Conservation (phyloP, 805 yeast genomes). For the Metschnikowia colocasiae region DNA sequence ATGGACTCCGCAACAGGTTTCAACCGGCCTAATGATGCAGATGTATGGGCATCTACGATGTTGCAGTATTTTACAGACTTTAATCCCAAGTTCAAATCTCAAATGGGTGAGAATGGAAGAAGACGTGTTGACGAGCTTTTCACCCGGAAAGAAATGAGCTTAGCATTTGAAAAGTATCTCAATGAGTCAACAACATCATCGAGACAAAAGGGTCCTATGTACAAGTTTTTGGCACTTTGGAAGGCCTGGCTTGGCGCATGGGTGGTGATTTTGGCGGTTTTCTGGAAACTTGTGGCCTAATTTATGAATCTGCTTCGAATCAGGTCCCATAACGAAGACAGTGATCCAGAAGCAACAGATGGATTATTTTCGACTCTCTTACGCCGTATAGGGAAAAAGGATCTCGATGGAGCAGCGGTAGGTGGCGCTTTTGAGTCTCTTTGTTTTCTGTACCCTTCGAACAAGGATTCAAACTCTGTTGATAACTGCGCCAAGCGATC, state of each 20-base stretch:
- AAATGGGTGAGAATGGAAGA: conserved; percentile 35
- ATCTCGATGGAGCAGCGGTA: neutral
- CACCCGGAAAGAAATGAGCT: conserved; percentile 45
- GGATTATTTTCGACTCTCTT: neutral
- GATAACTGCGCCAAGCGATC: conserved; percentile 3
- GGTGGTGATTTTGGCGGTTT: neutral
- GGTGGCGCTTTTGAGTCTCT: neutral
- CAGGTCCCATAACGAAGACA: conserved; percentile 14
- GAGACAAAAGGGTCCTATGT: conserved; percentile 11
- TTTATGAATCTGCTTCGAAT: conserved; percentile 7
- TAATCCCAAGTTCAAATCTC: conserved; percentile 15
- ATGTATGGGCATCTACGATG: conserved; percentile 54
- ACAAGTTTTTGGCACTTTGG: conserved; percentile 10
- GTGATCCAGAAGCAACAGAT: neutral
- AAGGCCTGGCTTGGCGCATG: conserved; percentile 11
- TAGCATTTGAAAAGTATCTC: conserved; percentile 23
- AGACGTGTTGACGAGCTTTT: conserved; percentile 37
- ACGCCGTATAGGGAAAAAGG: neutral
- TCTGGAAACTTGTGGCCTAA: neutral
- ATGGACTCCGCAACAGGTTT: conserved; percentile 56
- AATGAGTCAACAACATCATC: conserved; percentile 5
- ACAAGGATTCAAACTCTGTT: neutral
- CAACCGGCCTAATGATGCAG: conserved; percentile 42
- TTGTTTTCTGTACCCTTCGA: neutral
- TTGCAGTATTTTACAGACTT: conserved; percentile 32